Evolutionary conservation across 306 rosid genomes (phyloP).

Genomic region (Bauhinia variegata): DNA sequence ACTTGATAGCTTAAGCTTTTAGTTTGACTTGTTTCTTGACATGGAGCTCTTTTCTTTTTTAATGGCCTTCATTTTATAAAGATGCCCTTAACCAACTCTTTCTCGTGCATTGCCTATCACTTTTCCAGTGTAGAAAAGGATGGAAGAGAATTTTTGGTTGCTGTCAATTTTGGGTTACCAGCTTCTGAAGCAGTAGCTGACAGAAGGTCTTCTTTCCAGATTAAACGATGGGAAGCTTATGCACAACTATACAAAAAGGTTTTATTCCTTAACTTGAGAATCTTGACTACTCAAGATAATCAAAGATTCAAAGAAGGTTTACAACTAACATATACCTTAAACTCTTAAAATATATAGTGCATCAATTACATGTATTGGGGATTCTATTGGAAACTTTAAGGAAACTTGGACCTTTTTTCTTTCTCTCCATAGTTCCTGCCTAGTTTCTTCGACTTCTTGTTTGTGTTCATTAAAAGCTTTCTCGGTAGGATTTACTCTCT

Average conservation of each 20-base stretch:
- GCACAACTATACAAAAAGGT: conserved; percentile 88
- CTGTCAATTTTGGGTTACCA: conserved; percentile 79
- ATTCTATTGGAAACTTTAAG: not conserved
- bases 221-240: conserved; percentile 89
- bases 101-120: conserved; percentile 33
- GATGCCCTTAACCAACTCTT: conserved; percentile 10
- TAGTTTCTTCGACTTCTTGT: not conserved
- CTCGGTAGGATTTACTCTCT: not conserved
- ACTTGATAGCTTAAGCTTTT: too few relatives aligned
- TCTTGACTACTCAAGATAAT: not conserved
- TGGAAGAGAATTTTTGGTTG: conserved; percentile 86
- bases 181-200: conserved; percentile 94
- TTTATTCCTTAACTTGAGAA: conserved; percentile 26
- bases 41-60: conserved; percentile 7
- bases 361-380: not conserved
- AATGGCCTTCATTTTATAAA: not conserved
- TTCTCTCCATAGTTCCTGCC: not conserved
- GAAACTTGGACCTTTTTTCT: not conserved
- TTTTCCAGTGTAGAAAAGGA: conserved; percentile 72
- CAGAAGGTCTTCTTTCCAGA: conserved; percentile 79
- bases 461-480: not conserved
- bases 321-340: not conserved
- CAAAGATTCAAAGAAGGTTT: not conserved
- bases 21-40: too few relatives aligned
- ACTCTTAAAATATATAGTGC: not conserved